Percentiles rank a stretch among this genome's conserved stretches.
Conservation (phyloP, 2,329 filamentous ascomycete species). For the Ceratocystiopsis minuta region DNA sequence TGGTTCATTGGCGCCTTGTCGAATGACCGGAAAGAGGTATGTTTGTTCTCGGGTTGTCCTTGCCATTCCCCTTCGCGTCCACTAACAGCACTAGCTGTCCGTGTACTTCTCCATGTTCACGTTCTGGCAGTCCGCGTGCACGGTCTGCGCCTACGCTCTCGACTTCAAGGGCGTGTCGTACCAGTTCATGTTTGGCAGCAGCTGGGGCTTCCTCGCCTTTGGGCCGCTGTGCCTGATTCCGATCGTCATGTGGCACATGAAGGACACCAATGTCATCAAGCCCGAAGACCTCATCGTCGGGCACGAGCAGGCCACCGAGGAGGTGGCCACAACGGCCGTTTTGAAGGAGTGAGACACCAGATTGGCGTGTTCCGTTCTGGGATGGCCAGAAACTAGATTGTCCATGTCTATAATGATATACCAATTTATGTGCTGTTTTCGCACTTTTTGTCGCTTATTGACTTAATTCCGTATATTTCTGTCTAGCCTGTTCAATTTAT, state of each 20-base stretch:
- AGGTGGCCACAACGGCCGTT: not conserved
- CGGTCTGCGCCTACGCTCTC: not conserved
- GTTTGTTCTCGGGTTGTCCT: not conserved
- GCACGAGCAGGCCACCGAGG: not conserved
- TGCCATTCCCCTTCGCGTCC: no score
- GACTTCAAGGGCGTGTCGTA: not conserved
- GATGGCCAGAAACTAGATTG: no score
- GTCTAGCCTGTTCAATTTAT: not conserved
- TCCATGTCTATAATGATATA: no score
- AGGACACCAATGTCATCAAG: not conserved
- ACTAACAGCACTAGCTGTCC: not conserved
- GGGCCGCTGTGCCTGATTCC: not conserved
- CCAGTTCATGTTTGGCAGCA: slow-evolving; percentile 1
- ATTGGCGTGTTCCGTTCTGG: no score
- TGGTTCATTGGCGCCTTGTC: not conserved
- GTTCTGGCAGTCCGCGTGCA: not conserved
- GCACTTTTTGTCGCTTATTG: no score
- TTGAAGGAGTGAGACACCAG: not conserved
- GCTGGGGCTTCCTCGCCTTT: not conserved
- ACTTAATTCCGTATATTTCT: no score
- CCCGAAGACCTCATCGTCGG: not conserved
- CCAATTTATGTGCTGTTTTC: no score
- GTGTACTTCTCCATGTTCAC: slow-evolving; percentile 1
- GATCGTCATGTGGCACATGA: not conserved
- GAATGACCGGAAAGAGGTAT: not conserved